Percentiles rank a stretch among this genome's conserved stretches.
phyloP scores from a whole-genome alignment of 805 yeast species.

The Cyberlindnera xishuangbannaensis region DNA sequence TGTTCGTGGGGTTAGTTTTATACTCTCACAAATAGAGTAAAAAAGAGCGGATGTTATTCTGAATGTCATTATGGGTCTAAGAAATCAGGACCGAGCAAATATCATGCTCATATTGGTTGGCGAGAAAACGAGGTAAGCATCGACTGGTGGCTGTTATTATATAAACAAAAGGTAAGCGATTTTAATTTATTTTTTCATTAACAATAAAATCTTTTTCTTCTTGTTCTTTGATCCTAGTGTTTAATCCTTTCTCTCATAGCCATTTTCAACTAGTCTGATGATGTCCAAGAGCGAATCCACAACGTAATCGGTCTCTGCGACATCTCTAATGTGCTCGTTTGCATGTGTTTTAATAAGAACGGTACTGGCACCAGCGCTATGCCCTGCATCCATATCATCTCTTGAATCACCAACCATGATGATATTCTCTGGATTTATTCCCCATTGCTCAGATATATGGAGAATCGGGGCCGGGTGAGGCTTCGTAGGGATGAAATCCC shows the following conservation, averaged over 20 bases:
- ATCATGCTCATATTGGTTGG: too few relatives aligned
- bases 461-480: slow-evolving; percentile 61
- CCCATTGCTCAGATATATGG: slow-evolving; percentile 49
- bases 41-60: too few relatives aligned
- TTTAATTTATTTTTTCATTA: too few relatives aligned
- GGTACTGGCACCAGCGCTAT: slow-evolving; percentile 56
- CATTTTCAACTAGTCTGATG: slow-evolving; percentile 30
- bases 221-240: too few relatives aligned
- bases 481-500: slow-evolving; percentile 63
- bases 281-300: slow-evolving; percentile 32
- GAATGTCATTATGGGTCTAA: too few relatives aligned
- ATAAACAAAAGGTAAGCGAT: too few relatives aligned
- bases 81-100: too few relatives aligned
- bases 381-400: slow-evolving; percentile 64
- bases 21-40: too few relatives aligned
- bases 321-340: slow-evolving; percentile 39
- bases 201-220: too few relatives aligned
- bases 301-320: slow-evolving; percentile 24
- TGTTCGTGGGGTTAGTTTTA: too few relatives aligned
- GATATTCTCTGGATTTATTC: slow-evolving; percentile 37
- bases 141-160: too few relatives aligned
- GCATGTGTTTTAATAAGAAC: slow-evolving; percentile 47
- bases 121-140: too few relatives aligned
- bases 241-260: slow-evolving; percentile 22
- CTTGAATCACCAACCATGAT: slow-evolving; percentile 72